These are phyloP conservation scores for Candida insectorum DNA, from an alignment of 805 yeast genomes.

Conservation along the genomic window DNA sequence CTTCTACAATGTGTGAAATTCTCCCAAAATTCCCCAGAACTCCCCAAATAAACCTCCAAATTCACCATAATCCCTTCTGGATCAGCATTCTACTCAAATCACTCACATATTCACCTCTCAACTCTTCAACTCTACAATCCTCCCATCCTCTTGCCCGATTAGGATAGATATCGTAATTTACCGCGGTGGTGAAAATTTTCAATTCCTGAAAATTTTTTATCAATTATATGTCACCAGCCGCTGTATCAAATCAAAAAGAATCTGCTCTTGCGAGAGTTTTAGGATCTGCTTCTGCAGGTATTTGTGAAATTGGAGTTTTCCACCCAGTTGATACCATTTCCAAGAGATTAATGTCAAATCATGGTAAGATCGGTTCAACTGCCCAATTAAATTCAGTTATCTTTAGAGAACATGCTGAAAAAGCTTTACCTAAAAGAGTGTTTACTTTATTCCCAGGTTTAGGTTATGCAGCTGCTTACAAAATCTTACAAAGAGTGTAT, in stretches of 20 bases:
- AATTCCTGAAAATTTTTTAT: slow-evolving; percentile 5
- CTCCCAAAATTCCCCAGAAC: no score
- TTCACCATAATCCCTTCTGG: no score
- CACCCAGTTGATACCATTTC: slow-evolving; percentile 99
- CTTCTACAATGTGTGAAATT: no score
- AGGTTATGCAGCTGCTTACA: slow-evolving; percentile 97
- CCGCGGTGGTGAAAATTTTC: slow-evolving; percentile 12
- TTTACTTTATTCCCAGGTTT: slow-evolving; percentile 94
- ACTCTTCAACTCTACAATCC: no score
- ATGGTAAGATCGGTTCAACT: slow-evolving; percentile 59
- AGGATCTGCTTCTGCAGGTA: slow-evolving; percentile 98
- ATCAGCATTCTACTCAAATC: no score
- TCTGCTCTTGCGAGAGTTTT: slow-evolving; percentile 86
- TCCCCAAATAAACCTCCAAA: no score
- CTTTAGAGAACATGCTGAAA: slow-evolving; percentile 75
- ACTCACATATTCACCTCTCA: no score
- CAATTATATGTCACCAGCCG: slow-evolving; percentile 29
- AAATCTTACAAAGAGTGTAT: slow-evolving; percentile 94
- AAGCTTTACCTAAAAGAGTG: slow-evolving; percentile 66
- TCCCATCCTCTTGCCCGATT: no score
- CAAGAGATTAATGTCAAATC: slow-evolving; percentile 88
- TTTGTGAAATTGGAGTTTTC: slow-evolving; percentile 92
- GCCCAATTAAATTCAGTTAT: slow-evolving; percentile 79
- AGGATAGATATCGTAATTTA: no score
- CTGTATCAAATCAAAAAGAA: slow-evolving; percentile 59